Evolutionary conservation across 805 yeast species (phyloP), one percentile per base, ranked within the genome.

Genomic region (Teunomyces lycoperdinae): DNA sequence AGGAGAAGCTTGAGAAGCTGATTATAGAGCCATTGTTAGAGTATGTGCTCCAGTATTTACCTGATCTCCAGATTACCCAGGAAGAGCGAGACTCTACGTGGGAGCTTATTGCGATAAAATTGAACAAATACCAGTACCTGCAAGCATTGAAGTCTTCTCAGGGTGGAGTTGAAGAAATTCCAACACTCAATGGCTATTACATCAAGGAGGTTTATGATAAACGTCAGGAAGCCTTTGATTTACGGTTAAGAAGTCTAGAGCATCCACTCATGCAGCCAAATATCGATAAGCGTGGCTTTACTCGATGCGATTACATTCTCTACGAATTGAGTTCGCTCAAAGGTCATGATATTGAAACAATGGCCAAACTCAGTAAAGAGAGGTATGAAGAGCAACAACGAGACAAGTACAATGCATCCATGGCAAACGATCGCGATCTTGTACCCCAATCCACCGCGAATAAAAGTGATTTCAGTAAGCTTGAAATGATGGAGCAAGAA

Each of bases 31-130:
- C 68, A 1, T 50, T 67, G 42, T 49, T 68, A 7, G 66, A 64
- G 40, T 49, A 56, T 24, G 69, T 67, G 1, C 48, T 68, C 10
- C 58, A 53, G 39, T 50, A 60, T 27, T 54, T 68, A 24, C 73
- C 73, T 7, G 72, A 68, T 52, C 51, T 67, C 11, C 73, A 68
- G 51, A 26, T 55, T 9, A 63, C 59, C 1, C 35, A 28, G 10
- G 49, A 44, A 13, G 58, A 58, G 33, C 57, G 56, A 44, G 66
- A 64, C 29, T 65, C 65, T 47, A 45, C 55, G 0, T 68, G 73
- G 73, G 73, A 67, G 52, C 50, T 63, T 2, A 53, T 68, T 13
- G 72, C 73, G n/a, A 67, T 67, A 24, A 63, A 63, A 38, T 49
- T 68, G 17, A 64, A 58, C 48, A 60, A 52, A 31, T 40, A 48